These are phyloP conservation scores for Daldinia vernicosa DNA, from an alignment of 495 filamentous ascomycete species.

Conservation along the genomic window DNA sequence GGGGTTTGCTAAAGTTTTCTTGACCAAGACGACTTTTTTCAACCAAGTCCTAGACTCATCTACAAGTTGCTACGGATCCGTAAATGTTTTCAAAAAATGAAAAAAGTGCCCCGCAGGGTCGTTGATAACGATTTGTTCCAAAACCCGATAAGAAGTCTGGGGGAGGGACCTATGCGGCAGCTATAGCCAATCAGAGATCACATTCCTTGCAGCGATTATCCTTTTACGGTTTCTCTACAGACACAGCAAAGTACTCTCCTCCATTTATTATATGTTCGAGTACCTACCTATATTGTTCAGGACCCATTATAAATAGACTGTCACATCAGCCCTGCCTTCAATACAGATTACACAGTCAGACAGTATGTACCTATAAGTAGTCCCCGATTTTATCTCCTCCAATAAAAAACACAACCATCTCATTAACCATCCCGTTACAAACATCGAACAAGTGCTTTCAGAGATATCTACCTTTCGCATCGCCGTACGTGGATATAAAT, in stretches of 20 bases:
- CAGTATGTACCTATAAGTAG: not conserved
- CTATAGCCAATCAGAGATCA: not conserved
- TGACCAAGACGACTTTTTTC: not conserved
- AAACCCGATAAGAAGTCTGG: not conserved
- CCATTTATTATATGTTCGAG: not conserved
- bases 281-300: too few species aligned
- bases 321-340: constrained; percentile 31
- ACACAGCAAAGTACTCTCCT: not conserved
- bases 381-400: constrained; percentile 12
- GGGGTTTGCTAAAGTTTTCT: not conserved
- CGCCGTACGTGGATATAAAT: constrained; percentile 18
- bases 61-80: not conserved
- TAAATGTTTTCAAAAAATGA: not conserved
- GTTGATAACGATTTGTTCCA: not conserved
- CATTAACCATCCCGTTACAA: not conserved
- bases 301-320: constrained; percentile 27
- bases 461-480: constrained; percentile 15
- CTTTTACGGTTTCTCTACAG: too few species aligned
- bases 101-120: constrained; percentile 29
- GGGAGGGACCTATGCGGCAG: not conserved
- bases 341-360: too few species aligned
- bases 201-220: not conserved
- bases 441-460: constrained; percentile 1
- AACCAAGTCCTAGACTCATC: not conserved
- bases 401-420: constrained; percentile 8